Evolutionary conservation across 805 yeast species (phyloP), one percentile per base, ranked within the genome.

Genomic region (Starmerella ratchasimensis): DNA sequence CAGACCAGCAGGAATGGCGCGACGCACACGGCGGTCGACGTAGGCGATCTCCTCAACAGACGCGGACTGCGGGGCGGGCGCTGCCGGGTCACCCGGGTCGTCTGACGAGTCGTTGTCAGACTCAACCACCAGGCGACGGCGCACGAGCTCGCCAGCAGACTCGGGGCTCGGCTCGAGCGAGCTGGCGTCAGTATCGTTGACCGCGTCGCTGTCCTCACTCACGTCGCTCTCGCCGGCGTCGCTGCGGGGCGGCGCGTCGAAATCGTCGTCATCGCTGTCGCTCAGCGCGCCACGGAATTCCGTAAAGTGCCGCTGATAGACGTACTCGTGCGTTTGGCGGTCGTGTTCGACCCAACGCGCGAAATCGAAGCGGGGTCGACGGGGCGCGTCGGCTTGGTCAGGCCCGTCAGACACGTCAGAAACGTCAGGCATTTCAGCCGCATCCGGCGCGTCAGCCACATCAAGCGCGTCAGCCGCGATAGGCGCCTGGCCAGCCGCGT

Each of bases 261-360:
- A 39, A 13, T 49, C 52, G 6, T 36, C 44, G 23, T 46, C 49
- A n/a, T 45, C 49, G 27, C 46, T 46, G 20, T 46, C 49, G 31
- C 47, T 45, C 13, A 28, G 8, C 2, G 47, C 48, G 4, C 47
- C 48, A 27, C 43, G 45, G 15, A 36, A 45, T 9, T 31, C 34
- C n/a, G 14, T 28, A 24, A 39, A 33, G 8, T 38, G 15, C 4
- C 37, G 29, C 9, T 32, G 36, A 19, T 43, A 39, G 7, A 45
- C 44, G 17, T 33, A 23, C 15, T 45, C 48, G 25, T 43, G 45
- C 2, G 32, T 31, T 9, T 28, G 33, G 17, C 39, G 31, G 28
- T 45, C 48, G 7, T n/a, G 18, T 3, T 31, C 42, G 3, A 43
- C 48, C 37, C 36, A 44, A 16, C 23, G 19, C n/a, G 28, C 33